These are phyloP conservation scores for Pseudozyma sp. DNA, from an alignment of 1,284 basidiomycete species.

Conservation along the genomic window DNA sequence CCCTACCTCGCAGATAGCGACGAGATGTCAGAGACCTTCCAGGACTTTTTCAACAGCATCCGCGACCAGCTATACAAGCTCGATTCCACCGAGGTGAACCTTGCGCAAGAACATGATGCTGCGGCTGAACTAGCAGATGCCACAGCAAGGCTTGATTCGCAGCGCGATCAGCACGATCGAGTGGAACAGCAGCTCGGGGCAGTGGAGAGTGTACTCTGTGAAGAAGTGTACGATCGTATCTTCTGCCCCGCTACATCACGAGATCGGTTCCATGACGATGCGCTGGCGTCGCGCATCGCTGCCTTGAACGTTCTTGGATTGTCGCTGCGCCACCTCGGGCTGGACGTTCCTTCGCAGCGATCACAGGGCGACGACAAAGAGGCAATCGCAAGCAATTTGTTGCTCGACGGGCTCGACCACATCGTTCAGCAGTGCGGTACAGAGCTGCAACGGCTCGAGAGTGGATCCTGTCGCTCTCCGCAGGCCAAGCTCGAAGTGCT, in stretches of 20 bases:
- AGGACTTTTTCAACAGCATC: conserved; percentile 78
- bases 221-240: conserved; percentile 78
- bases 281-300: conserved; percentile 85
- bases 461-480: conserved; percentile 75
- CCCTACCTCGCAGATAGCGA: conserved; percentile 37
- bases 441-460: conserved; percentile 80
- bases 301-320: conserved; percentile 90
- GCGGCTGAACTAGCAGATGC: background rate
- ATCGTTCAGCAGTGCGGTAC: conserved; percentile 81
- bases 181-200: conserved; percentile 74
- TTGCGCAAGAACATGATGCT: background rate
- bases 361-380: conserved; percentile 57
- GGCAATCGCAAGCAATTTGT: conserved; percentile 62
- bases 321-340: conserved; percentile 84
- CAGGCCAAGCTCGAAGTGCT: conserved; percentile 82
- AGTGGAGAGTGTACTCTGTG: conserved; percentile 78
- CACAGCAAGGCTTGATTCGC: background rate
- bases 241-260: conserved; percentile 78
- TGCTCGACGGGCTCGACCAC: conserved; percentile 74
- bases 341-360: conserved; percentile 72
- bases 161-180: conserved; percentile 41
- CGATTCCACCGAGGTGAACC: conserved; percentile 70
- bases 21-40: conserved; percentile 74
- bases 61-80: conserved; percentile 70
- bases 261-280: conserved; percentile 86